Percentiles rank a stretch among this genome's conserved stretches.
These are phyloP conservation scores for Xylaria telfairii DNA, from an alignment of 495 filamentous ascomycete species.

Conservation along the genomic window DNA sequence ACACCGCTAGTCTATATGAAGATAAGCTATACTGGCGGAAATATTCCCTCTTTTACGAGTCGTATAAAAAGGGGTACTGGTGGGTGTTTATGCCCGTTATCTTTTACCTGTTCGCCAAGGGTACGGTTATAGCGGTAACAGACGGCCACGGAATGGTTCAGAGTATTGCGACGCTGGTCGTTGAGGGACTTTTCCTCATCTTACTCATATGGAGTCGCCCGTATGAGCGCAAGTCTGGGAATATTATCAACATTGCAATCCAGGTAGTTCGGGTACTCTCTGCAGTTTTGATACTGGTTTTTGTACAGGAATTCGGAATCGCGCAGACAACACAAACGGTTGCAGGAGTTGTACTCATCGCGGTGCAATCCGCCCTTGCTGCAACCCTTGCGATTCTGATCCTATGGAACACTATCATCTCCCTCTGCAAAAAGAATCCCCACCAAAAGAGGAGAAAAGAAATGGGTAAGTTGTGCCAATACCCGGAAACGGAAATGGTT, in stretches of 20 bases:
- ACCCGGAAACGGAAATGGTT: not conserved
- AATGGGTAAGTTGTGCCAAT: slow-evolving; percentile 65
- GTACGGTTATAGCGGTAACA: slow-evolving; percentile 82
- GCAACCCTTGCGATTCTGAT: slow-evolving; percentile 87
- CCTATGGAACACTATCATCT: slow-evolving; percentile 83
- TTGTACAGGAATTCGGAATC: slow-evolving; percentile 91
- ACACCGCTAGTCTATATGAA: slow-evolving; percentile 76
- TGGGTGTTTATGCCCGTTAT: slow-evolving; percentile 94
- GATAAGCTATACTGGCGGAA: slow-evolving; percentile 91
- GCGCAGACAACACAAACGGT: slow-evolving; percentile 95
- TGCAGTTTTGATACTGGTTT: slow-evolving; percentile 86
- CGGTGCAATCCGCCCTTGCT: slow-evolving; percentile 83
- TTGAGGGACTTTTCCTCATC: slow-evolving; percentile 73
- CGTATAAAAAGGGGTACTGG: slow-evolving; percentile 91
- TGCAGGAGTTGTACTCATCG: slow-evolving; percentile 85
- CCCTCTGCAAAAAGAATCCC: slow-evolving; percentile 85
- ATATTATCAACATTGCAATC: slow-evolving; percentile 93
- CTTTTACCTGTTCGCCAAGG: slow-evolving; percentile 91
- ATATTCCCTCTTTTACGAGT: slow-evolving; percentile 97
- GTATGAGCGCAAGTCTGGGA: slow-evolving; percentile 82
- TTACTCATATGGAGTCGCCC: slow-evolving; percentile 85
- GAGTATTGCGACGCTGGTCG: slow-evolving; percentile 75
- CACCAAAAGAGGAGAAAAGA: slow-evolving; percentile 85
- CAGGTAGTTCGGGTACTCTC: slow-evolving; percentile 94
- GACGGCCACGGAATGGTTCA: slow-evolving; percentile 88